phyloP scores from a whole-genome alignment of 2,329 filamentous ascomycete species.

The Aspergillaceae sp. region DNA sequence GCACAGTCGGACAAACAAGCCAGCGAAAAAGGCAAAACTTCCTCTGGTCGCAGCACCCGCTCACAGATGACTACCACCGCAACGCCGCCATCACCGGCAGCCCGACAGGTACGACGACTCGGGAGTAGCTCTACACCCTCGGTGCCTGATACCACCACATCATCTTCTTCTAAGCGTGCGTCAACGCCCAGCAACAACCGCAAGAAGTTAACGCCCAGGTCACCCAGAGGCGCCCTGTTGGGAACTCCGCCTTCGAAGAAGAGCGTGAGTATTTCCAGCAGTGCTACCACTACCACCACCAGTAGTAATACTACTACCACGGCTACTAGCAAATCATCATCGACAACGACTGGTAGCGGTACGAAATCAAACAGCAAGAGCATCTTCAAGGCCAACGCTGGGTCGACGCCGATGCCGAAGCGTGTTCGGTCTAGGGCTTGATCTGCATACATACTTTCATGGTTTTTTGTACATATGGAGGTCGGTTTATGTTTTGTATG shows the following conservation, averaged over 20 bases:
- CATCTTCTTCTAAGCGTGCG: no score
- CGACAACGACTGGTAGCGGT: constrained; percentile 13
- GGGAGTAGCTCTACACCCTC: constrained; percentile 7
- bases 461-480: background rate
- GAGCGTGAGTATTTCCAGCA: background rate
- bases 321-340: constrained; percentile 7
- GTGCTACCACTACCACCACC: constrained; percentile 4
- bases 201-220: constrained; percentile 28
- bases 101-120: background rate
- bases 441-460: constrained; percentile 1
- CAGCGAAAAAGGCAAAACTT: constrained; percentile 17
- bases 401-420: constrained; percentile 28
- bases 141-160: constrained; percentile 3
- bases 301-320: constrained; percentile 8
- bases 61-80: constrained; percentile 13
- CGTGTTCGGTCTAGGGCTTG: constrained; percentile 23
- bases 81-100: constrained; percentile 1
- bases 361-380: constrained; percentile 18
- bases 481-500: background rate
- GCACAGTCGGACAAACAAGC: constrained; percentile 11
- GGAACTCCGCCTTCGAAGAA: constrained; percentile 14
- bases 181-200: constrained; percentile 20
- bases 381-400: constrained; percentile 25
- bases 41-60: constrained; percentile 17
- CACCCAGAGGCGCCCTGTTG: constrained; percentile 16